Evolutionary conservation across 2,329 filamentous ascomycete genomes (phyloP), one percentile per base, ranked within the genome.

Genomic region (Byssochlamys sp.): DNA sequence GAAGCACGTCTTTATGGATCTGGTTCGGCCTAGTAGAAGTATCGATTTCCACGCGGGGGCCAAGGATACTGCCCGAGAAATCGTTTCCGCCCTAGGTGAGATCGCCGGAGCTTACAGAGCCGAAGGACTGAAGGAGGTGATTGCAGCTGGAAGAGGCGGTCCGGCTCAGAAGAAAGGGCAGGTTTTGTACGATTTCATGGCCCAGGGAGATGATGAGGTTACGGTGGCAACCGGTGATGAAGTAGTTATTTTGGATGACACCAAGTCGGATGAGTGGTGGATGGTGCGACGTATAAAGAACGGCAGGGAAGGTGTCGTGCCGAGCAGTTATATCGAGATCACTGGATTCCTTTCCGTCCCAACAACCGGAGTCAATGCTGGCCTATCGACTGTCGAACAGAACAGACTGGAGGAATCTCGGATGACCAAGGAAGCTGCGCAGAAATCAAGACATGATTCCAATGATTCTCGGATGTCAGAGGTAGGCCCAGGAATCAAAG

Each of bases 211-310:
- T 6, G 94, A 99, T 66, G 94, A 99, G 74, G 92, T 99, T 53
- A 96, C 90, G 0, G 94, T 99, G 52, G 86, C 84, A 27, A 82
- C 88, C 25, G 94, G 88, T 48, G 94, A 99, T 69, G 92, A 99
- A 68, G 92, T 99, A 48, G 78, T 95, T 50, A 79, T 99, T 56
- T 73, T 97, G 57, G 92, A 99, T 69, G 91, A 96, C 68, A 84
- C 80, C 33, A 94, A 91, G 75, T 96, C 91, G 61, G 91, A 96
- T 59, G 94, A 99, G 70, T 99, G 94, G 94, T 97, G 94, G 92
- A 91, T 94, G 78, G 90, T 99, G 35, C 84, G 89, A 59, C 84
- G 91, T 35, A 69, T 96, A 61, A 95, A 91, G 77, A 97, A 91
- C 70, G 90, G 90, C 65, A 94, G 91, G 69, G 90, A 96, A 75